Conservation (phyloP, 495 filamentous ascomycete genomes). For the Lophium mytilinum region DNA sequence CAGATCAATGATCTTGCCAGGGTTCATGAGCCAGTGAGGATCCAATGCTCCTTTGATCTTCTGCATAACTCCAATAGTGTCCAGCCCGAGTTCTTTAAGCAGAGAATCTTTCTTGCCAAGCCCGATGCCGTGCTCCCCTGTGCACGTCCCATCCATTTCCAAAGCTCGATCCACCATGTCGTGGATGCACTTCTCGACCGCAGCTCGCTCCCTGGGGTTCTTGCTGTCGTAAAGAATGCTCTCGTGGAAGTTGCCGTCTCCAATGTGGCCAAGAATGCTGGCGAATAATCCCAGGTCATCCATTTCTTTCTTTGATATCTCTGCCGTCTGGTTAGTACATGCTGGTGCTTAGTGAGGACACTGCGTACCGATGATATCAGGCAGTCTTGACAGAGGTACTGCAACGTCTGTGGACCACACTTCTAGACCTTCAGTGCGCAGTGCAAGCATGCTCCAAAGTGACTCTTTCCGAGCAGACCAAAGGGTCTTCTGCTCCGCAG, state of each 20-base stretch:
- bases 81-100: constrained; percentile 70
- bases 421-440: constrained; percentile 47
- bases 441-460: constrained; percentile 66
- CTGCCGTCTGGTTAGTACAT: constrained; percentile 28
- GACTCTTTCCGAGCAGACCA: constrained; percentile 73
- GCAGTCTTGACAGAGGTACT: constrained; percentile 75
- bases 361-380: constrained; percentile 68
- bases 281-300: constrained; percentile 78
- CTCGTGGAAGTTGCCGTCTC: constrained; percentile 89
- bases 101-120: constrained; percentile 80
- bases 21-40: constrained; percentile 85
- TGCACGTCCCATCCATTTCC: constrained; percentile 91
- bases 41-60: constrained; percentile 77
- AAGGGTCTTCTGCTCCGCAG: constrained; percentile 57
- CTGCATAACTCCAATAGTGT: constrained; percentile 79
- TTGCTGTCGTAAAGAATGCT: constrained; percentile 73
- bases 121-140: constrained; percentile 83
- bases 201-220: constrained; percentile 56
- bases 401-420: constrained; percentile 80
- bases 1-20: constrained; percentile 77
- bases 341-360: background rate
- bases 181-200: constrained; percentile 71
- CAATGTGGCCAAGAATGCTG: constrained; percentile 76
- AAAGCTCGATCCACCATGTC: constrained; percentile 82
- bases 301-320: constrained; percentile 82